Base-by-base conservation (phyloP, 306 rosid species). In the Arachis hypogaea region DNA sequence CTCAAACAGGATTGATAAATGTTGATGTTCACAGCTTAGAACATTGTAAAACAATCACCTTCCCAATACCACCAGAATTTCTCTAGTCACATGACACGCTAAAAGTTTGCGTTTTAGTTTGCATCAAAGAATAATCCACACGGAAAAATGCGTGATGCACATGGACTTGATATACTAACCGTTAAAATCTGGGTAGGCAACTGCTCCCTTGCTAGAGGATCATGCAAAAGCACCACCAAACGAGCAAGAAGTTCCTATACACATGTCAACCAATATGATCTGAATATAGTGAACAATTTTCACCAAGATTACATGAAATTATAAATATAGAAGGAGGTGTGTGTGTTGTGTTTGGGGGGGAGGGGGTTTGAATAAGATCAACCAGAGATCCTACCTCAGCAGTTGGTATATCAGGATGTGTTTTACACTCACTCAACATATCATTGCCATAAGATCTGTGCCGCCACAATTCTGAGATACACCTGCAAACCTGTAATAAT, bases 201-300 rank as follows among this genome's bases (percentile, higher is more conserved):
- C 85, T 89, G 97, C 85, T 91, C 97, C 83, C 92, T 84, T 9
- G 97, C 94, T 63, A 93, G 81, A 70, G 98, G 98, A 82, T 93
- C 86, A 65, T 93, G 98, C 82, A 93, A 81, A 88, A 91, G 97
- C 78, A 91, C 98, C 83, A 93, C 77, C 70, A 93, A 84, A 71
- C 98, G 98, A 50, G 96, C 92, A 82, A 89, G 88, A 71, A 93
- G 91, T 73, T 93, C 98, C 98, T 93, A 62, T 3, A 77, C n/a
- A 80, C 77, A 78, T 74, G 73, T 54, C 76, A 70, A 74, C 77
- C 73, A 73, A 64, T 57, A 77, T 72, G 51, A 59, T 11, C 72
- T 69, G 61, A 76, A 69, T 52, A 64, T 36, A 57, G 66, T 58
- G 42, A 30, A 85, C 55, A 63, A 63, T 41, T 18, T 30, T 6